These are phyloP conservation scores for Zygotorulaspora florentina DNA, from an alignment of 805 yeast species.

Conservation along the genomic window DNA sequence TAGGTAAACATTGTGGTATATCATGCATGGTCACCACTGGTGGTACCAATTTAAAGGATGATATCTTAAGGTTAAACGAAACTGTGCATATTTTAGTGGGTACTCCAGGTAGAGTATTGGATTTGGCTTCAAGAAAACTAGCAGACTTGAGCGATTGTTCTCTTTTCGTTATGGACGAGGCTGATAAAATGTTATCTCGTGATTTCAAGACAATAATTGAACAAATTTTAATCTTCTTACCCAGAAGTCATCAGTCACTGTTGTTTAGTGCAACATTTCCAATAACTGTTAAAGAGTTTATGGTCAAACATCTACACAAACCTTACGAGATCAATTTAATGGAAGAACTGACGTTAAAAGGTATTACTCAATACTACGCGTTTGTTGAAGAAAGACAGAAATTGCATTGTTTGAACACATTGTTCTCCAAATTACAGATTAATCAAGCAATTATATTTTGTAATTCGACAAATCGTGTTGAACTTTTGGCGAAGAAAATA, in stretches of 20 bases:
- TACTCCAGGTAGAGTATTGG: constrained; percentile 96
- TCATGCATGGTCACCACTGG: constrained; percentile 98
- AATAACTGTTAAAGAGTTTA: constrained; percentile 82
- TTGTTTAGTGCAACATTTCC: constrained; percentile 97
- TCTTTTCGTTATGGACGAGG: constrained; percentile 95
- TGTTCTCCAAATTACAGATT: constrained; percentile 89
- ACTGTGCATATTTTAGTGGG: constrained; percentile 94
- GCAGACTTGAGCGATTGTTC: constrained; percentile 86
- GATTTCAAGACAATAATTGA: constrained; percentile 87
- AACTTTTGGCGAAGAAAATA: constrained; percentile 89
- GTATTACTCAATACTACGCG: constrained; percentile 97
- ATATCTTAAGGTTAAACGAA: constrained; percentile 85
- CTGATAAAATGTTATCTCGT: constrained; percentile 90
- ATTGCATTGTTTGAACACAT: constrained; percentile 90
- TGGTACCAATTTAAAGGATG: constrained; percentile 92
- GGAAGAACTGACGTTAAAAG: constrained; percentile 95
- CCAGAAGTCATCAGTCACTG: constrained; percentile 73
- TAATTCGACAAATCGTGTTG: constrained; percentile 95
- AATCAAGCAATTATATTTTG: constrained; percentile 97
- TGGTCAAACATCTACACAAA: constrained; percentile 82
- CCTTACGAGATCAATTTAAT: constrained; percentile 95
- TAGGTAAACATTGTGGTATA: constrained; percentile 88
- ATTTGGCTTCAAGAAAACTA: constrained; percentile 80
- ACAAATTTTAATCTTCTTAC: constrained; percentile 79
- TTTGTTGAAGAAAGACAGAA: constrained; percentile 96